Evolutionary conservation across 208 protist genomes (phyloP).

Genomic region (Trypanosoma congolense): DNA sequence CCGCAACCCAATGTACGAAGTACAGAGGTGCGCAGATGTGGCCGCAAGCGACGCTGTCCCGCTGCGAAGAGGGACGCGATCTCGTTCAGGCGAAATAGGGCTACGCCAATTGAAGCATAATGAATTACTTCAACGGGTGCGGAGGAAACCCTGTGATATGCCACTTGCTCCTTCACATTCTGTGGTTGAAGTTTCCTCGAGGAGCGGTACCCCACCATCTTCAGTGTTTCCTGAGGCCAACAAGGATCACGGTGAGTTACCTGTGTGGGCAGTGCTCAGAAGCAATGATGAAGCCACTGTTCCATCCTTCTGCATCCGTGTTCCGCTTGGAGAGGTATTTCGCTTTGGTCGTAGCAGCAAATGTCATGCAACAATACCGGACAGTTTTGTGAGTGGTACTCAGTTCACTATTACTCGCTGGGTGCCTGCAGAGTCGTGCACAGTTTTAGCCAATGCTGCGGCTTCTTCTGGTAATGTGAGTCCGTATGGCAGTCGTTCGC

Average conservation of each 20-base stretch:
- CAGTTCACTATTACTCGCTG: conserved; percentile 75
- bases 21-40: too few relatives aligned
- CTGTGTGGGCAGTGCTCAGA: conserved; percentile 67
- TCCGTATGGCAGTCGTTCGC: conserved; percentile 11
- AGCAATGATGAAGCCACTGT: conserved; percentile 75
- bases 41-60: too few relatives aligned
- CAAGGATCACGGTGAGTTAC: conserved; percentile 2
- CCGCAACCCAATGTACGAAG: too few relatives aligned
- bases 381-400: conserved; percentile 79
- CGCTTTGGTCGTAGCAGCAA: conserved; percentile 82
- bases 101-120: background rate
- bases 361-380: conserved; percentile 57
- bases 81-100: too few relatives aligned
- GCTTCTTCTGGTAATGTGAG: conserved; percentile 1
- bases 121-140: background rate
- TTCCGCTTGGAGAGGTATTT: conserved; percentile 49
- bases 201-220: background rate
- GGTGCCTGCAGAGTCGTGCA: conserved; percentile 9
- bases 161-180: conserved; percentile 2
- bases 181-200: conserved; percentile 4
- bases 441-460: background rate
- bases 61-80: too few relatives aligned
- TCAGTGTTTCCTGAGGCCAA: background rate
- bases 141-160: background rate
- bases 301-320: conserved; percentile 56